These are phyloP conservation scores for Xylariaceae sp. DNA, from an alignment of 2,329 filamentous ascomycete species.

Conservation along the genomic window DNA sequence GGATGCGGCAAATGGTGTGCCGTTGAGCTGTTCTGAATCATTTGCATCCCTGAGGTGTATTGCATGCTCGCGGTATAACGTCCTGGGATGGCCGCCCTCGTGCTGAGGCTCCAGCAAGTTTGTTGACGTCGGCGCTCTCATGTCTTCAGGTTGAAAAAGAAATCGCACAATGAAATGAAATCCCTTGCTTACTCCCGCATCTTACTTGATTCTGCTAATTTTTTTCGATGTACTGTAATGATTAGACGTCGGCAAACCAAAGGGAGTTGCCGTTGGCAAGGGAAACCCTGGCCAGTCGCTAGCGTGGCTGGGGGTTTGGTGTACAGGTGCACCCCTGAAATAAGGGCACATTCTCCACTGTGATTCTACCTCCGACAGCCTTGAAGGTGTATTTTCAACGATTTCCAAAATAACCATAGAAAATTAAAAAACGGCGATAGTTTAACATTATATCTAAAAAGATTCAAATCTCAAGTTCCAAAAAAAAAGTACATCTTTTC, in stretches of 20 bases:
- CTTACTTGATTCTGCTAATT: neutral
- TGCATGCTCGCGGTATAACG: conserved; percentile 31
- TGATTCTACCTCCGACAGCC: neutral
- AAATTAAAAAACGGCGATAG: too few species aligned
- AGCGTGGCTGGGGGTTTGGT: too few species aligned
- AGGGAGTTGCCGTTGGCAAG: neutral
- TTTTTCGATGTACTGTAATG: neutral
- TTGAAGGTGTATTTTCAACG: too few species aligned
- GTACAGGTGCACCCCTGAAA: too few species aligned
- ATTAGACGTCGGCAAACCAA: neutral
- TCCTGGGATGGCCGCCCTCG: conserved; percentile 18
- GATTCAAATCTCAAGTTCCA: too few species aligned
- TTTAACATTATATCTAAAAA: too few species aligned
- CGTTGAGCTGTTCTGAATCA: conserved; percentile 47
- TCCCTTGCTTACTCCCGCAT: neutral
- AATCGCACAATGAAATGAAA: neutral
- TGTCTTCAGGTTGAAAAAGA: neutral
- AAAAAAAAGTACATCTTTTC: too few species aligned
- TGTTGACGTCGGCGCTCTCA: neutral
- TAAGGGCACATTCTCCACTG: neutral
- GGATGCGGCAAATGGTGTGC: conserved; percentile 33
- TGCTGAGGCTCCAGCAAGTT: neutral
- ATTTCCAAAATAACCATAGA: too few species aligned
- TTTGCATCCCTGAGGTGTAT: conserved; percentile 41
- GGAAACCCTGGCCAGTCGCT: too few species aligned